Base-by-base conservation (phyloP, 805 yeast genomes). In the Metschnikowia corniflorae region DNA sequence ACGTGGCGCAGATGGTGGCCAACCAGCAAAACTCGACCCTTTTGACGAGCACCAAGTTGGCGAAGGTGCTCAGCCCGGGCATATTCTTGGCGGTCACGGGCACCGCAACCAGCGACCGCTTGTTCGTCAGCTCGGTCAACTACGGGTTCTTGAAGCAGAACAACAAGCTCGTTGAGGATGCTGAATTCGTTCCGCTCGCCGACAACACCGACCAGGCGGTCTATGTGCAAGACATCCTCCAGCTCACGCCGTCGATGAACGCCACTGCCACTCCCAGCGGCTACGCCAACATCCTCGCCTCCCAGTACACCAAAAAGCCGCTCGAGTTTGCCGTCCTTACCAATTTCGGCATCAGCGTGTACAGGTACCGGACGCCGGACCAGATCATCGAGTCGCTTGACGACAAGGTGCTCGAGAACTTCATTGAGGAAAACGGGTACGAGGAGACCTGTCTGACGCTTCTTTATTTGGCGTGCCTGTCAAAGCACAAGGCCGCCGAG, bases 371-470 rank as follows among this genome's bases (percentile, higher is more conserved):
- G 57, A 82, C 88, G 3, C 93, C 96, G 6, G 89, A 82, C 55
- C 75, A 82, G 55, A 73, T 87, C 5, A 73, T 91, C 45, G 83
- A 82, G 53, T 65, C 82, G 0, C 63, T 86, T 38, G 77, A 80
- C 33, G 89, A 82, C 26, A 70, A 64, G 25, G 79, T 83, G 15
- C 75, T 86, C 35, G 72, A 79, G 35, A 73, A 80, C 34, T 86
- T 86, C 54, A 77, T 82, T 13, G 74, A 76, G 31, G 82, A 84
- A 37, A 88, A 87, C 57, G 97, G 97, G 5, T 73, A 81, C 34
- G 80, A 85, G 35, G 98, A 94, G 58, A 81, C 95, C 3, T 91
- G 97, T 54, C 82, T 96, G 0, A 80, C 93, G 1, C 84, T 96
- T 8, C 68, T 93, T 33, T 83, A 84, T 46, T 78, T 87, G 35